Evolutionary conservation across 2,329 filamentous ascomycete species (phyloP).

Genomic region (Pseudofabraea citricarpa): DNA sequence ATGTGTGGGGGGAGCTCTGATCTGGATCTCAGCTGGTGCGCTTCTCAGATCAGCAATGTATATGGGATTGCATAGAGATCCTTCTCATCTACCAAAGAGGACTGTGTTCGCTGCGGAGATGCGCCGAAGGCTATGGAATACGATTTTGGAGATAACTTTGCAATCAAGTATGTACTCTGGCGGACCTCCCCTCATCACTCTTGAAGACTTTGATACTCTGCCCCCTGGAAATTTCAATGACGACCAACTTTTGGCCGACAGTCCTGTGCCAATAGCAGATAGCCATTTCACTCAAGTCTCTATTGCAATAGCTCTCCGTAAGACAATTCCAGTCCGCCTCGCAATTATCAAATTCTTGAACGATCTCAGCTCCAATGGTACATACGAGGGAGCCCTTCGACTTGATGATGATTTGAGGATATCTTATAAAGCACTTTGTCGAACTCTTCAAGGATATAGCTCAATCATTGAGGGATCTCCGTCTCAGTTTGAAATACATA

Average conservation of each 20-base stretch:
- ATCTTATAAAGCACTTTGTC: constrained; percentile 37
- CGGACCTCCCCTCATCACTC: constrained; percentile 38
- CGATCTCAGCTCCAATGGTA: constrained; percentile 29
- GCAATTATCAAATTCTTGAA: constrained; percentile 39
- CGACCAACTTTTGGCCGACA: constrained; percentile 34
- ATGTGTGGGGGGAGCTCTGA: constrained; percentile 38
- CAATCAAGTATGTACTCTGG: constrained; percentile 42
- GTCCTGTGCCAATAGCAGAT: constrained; percentile 28
- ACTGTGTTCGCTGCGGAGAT: constrained; percentile 37
- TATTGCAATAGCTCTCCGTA: constrained; percentile 36
- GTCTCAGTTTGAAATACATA: constrained; percentile 35
- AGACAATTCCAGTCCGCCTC: constrained; percentile 38
- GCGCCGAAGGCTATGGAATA: constrained; percentile 47
- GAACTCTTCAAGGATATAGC: constrained; percentile 23
- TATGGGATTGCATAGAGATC: constrained; percentile 48
- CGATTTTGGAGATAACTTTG: constrained; percentile 42
- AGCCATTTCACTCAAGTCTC: constrained; percentile 35
- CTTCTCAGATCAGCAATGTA: constrained; percentile 41
- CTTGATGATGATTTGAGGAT: constrained; percentile 38
- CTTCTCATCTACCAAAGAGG: constrained; percentile 31
- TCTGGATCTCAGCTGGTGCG: constrained; percentile 41
- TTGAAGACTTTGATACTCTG: constrained; percentile 43
- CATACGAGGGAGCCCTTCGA: constrained; percentile 40
- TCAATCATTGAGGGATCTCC: constrained; percentile 15
- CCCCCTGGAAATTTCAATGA: constrained; percentile 46